A percentile compares a stretch with the other conserved stretches of the same genome.
phyloP scores from a whole-genome alignment of 2,329 filamentous ascomycete species.

The Rachicladosporium sp. region DNA sequence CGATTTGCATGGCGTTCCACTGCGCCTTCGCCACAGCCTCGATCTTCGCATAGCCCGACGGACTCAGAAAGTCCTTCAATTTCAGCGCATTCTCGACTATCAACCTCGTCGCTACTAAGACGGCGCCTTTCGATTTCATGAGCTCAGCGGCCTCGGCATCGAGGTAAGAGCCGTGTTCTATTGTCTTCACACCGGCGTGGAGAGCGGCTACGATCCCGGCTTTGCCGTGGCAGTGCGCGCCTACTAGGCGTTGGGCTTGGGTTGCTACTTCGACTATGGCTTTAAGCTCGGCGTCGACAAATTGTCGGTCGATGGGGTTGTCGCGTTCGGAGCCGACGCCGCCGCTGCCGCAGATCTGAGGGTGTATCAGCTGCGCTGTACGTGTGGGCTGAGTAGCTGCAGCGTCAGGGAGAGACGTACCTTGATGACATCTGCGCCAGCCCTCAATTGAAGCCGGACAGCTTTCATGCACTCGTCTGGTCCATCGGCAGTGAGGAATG shows the following conservation, averaged over 20 bases:
- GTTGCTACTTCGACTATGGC: constrained; percentile 16
- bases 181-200: constrained; percentile 32
- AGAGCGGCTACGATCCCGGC: constrained; percentile 36
- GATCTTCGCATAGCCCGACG: constrained; percentile 26
- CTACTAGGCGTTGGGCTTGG: constrained; percentile 11
- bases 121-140: constrained; percentile 34
- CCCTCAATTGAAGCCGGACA: constrained; percentile 32
- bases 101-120: constrained; percentile 34
- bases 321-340: constrained; percentile 17
- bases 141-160: constrained; percentile 34
- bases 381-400: no score
- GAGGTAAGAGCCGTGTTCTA: constrained; percentile 38
- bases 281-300: constrained; percentile 14
- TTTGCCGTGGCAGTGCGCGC: constrained; percentile 34
- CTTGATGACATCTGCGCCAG: constrained; percentile 39
- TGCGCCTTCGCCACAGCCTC: constrained; percentile 25
- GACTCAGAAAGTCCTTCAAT: constrained; percentile 10
- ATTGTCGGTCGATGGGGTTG: constrained; percentile 14
- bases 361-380: no score
- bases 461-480: constrained; percentile 33
- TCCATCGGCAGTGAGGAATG: constrained; percentile 33
- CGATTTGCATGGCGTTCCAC: constrained; percentile 29
- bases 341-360: constrained; percentile 20
- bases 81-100: constrained; percentile 30
- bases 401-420: no score